Base-by-base conservation (phyloP, 2,329 filamentous ascomycete species). In the Elsinoe necatrix region DNA sequence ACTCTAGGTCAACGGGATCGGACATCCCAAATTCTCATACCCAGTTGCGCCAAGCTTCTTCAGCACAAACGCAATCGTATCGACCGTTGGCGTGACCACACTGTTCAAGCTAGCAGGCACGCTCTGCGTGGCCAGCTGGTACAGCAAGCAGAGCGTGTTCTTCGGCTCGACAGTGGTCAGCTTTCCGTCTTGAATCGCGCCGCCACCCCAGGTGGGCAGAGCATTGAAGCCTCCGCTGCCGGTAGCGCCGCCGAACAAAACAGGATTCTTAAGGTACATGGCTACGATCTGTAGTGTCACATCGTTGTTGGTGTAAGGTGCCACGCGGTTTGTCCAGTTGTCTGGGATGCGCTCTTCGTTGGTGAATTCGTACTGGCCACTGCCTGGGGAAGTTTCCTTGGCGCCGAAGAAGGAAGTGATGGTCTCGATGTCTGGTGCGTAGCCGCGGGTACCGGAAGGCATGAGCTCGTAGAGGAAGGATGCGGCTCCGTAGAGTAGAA, bases 381-480 rank as follows among this genome's bases (percentile, higher is more conserved):
- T 69, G 7, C 52, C 52, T 6, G 20, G 12, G 1, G 54, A 25
- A 25, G 72, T 66, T 55, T 72, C 61, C 16, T 67, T 57, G n/a
- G 73, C 71, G 14, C 72, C 73, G 64, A 75, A 77, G 69, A 71
- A 70, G 61, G 57, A 68, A 52, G 64, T 64, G 42, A 69, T 73
- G 55, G 67, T 71, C 39, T 56, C 66, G 52, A 67, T 62, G 54
- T 70, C 67, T 12, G 69, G 69, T 1, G 56, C 60, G 57, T 69
- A 70, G 52, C 60, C 59, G 61, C 63, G 61, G 27, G 61, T 66
- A 48, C 67, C 67, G 18, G 61, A 66, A 4, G 73, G 71, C 62
- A 73, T 72, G 11, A 75, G 65, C 59, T 72, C 69, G 64, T 74
- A 75, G 11, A 75, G 59, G 67, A 75, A 75, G 41, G 68, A 69